Evolutionary conservation across 2,329 filamentous ascomycete genomes (phyloP).

Genomic region (Alternaria dauci): DNA sequence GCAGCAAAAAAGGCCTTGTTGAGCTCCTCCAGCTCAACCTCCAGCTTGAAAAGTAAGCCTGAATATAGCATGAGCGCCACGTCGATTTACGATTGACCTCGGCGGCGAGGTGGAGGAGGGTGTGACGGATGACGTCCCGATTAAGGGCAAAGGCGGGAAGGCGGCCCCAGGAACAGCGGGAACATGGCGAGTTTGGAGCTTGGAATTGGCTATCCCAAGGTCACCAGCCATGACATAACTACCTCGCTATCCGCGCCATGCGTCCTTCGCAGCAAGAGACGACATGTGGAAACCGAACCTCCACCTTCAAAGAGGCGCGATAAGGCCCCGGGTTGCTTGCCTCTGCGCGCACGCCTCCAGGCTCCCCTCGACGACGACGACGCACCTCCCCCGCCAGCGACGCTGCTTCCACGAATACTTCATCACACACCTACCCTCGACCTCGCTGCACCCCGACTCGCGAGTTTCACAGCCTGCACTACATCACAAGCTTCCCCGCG

Average conservation of each 20-base stretch:
- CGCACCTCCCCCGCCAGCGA: conserved; percentile 29
- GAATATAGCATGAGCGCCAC: not conserved
- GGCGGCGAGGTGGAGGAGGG: not conserved
- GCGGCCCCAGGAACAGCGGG: conserved; percentile 32
- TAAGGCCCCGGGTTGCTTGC: conserved; percentile 33
- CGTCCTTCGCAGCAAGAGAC: conserved; percentile 40
- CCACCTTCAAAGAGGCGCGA: conserved; percentile 36
- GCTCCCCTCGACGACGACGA: conserved; percentile 13
- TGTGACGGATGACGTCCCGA: conserved; percentile 29
- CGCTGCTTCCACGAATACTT: conserved; percentile 91
- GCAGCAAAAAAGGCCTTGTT: not conserved
- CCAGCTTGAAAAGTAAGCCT: not conserved
- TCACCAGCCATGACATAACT: conserved; percentile 43
- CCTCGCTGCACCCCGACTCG: conserved; percentile 89
- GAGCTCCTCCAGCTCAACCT: not conserved
- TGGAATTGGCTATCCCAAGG: conserved; percentile 28
- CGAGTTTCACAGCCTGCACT: conserved; percentile 65
- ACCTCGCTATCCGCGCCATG: conserved; percentile 41
- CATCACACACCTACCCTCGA: conserved; percentile 92
- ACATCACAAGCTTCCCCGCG: conserved; percentile 85
- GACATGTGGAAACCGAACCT: conserved; percentile 52
- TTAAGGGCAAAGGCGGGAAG: conserved; percentile 14
- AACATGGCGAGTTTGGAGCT: conserved; percentile 25
- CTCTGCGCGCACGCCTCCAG: conserved; percentile 21
- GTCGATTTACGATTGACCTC: not conserved